Percentiles rank a stretch among this genome's conserved stretches.
These are phyloP conservation scores for Sporothrix pallida DNA, from an alignment of 2,329 filamentous ascomycete species.

Conservation along the genomic window DNA sequence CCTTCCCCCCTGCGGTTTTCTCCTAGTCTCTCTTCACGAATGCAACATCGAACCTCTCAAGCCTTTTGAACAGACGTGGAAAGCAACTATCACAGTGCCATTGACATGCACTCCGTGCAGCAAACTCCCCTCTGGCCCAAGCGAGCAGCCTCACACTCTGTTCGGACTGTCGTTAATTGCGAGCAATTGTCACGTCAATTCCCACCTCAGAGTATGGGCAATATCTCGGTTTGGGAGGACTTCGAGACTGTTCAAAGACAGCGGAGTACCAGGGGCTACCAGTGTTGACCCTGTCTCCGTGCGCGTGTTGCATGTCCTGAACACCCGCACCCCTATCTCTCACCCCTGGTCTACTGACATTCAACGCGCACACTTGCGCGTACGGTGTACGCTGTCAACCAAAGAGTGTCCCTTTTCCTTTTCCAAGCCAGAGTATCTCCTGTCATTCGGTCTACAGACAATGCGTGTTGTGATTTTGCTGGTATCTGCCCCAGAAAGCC, in stretches of 20 bases:
- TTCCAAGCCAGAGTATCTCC: not conserved
- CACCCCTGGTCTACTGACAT: constrained; percentile 15
- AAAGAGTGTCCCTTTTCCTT: constrained; percentile 3
- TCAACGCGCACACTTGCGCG: not conserved
- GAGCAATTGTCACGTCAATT: constrained; percentile 8
- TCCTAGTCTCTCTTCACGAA: constrained; percentile 11
- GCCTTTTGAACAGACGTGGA: constrained; percentile 4
- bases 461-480: not conserved
- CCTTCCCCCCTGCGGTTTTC: constrained; percentile 39
- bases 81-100: not conserved
- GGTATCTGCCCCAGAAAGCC: not conserved
- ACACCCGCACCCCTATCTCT: constrained; percentile 33
- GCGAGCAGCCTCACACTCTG: not conserved
- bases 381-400: not conserved
- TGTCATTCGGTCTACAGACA: not conserved
- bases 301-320: constrained; percentile 33
- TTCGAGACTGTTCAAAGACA: not conserved
- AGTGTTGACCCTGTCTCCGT: constrained; percentile 24
- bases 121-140: not conserved
- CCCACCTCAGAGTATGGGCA: no score
- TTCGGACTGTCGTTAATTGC: constrained; percentile 3
- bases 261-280: not conserved
- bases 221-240: not conserved
- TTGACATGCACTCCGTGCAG: not conserved
- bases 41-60: constrained; percentile 33